Evolutionary conservation across 768 basidiomycete genomes (phyloP), one percentile per base, ranked within the genome.

Genomic region (Daedaleopsis sinensis): DNA sequence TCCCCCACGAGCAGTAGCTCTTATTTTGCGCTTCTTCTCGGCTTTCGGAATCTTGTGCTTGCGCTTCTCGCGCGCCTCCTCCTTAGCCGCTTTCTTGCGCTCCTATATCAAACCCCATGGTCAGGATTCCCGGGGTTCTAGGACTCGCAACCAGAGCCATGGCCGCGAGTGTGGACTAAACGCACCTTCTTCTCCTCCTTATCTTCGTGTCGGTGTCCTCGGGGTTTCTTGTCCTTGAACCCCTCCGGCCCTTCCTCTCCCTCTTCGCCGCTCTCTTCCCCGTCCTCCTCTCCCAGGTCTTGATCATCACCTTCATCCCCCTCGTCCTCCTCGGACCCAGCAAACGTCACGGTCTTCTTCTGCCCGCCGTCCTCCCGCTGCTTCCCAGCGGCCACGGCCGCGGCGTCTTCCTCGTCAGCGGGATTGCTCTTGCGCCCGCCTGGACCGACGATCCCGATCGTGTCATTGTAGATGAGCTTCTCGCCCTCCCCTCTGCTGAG

Each of bases 1-100:
- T 23, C 70, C 65, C 32, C 70, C 64, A 19, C 70, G 68, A 59
- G 68, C 75, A 49, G 72, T 71, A 66, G 65, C 46, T 68, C 93
- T 97, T 67, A 98, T 82, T 64, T 84, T 84, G 44, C 86, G 83
- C 78, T 93, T 93, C 80, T 98, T 98, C 76, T 96, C 94, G 44
- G 90, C 87, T 72, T 98, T 98, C 49, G 96, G 92, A 82, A 98
- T 94, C 79, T 98, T 98, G 67, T 84, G 81, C 74, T 94, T 93
- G 63, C 96, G 82, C 73, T 84, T 91, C 78, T 97, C 95, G 69
- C 88, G 83, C 42, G 91, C 88, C 73, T 93, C 92, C 57, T 87
- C 89, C 73, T 98, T 98, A 27, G 83, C 85, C 5, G 88, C 87
- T 71, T 93, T 93, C 77, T 98, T 98, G 23, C 96, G 86, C 74